A percentile compares a stretch with the other conserved stretches of the same genome.
phyloP scores from a whole-genome alignment of 768 basidiomycete species.

The Russula foetens region DNA sequence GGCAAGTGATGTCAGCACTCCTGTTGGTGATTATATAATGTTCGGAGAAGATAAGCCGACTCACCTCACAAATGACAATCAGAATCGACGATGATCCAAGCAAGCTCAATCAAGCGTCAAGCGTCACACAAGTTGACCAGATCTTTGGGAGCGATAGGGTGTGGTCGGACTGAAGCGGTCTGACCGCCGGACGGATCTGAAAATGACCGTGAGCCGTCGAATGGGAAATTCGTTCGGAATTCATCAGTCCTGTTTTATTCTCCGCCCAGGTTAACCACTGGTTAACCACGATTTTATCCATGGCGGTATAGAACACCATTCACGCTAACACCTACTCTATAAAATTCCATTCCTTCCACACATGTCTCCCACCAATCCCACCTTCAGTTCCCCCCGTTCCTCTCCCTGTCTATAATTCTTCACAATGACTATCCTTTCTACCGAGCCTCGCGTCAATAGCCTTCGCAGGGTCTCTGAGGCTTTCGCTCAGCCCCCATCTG shows the following conservation, averaged over 20 bases:
- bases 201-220: not conserved
- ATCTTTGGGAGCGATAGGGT: not conserved
- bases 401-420: not conserved
- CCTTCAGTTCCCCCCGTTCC: not conserved
- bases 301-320: not conserved
- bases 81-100: no score
- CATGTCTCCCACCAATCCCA: not conserved
- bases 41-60: not conserved
- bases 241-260: not conserved
- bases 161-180: not conserved
- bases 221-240: not conserved
- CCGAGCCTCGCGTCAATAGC: slow-evolving; percentile 11
- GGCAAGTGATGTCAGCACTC: not conserved
- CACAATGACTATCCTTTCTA: slow-evolving; percentile 18
- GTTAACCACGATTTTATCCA: not conserved
- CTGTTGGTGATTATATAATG: not conserved
- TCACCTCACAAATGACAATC: no score
- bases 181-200: slow-evolving; percentile 10
- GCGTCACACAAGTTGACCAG: not conserved
- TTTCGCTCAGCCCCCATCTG: not conserved
- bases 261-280: not conserved
- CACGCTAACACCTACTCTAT: not conserved
- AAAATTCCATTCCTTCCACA: not conserved
- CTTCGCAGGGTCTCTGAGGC: not conserved
- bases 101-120: no score